These are phyloP conservation scores for Metschnikowia bowlesiae DNA, from an alignment of 805 yeast species.

Conservation along the genomic window DNA sequence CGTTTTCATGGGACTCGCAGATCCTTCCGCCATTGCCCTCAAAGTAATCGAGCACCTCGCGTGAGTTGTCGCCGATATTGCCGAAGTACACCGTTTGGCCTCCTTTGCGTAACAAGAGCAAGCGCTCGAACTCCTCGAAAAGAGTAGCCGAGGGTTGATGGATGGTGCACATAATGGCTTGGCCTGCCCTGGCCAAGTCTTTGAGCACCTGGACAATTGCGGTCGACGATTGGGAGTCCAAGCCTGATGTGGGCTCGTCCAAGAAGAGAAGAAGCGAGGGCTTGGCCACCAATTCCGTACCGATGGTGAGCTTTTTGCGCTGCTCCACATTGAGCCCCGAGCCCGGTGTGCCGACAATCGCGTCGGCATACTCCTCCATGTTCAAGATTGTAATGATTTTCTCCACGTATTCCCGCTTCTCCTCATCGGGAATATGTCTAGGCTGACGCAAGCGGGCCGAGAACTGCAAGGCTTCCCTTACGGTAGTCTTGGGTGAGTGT, in stretches of 20 bases:
- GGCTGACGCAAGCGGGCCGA: slow-evolving; percentile 48
- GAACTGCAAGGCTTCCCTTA: slow-evolving; percentile 48
- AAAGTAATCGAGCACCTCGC: slow-evolving; percentile 7
- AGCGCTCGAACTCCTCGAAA: slow-evolving; percentile 53
- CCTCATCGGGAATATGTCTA: slow-evolving; percentile 31
- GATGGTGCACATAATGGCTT: slow-evolving; percentile 53
- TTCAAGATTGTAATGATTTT: slow-evolving; percentile 44
- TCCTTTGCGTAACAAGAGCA: slow-evolving; percentile 41
- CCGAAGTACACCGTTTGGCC: slow-evolving; percentile 15
- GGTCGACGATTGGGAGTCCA: slow-evolving; percentile 44
- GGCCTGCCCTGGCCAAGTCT: slow-evolving; percentile 47
- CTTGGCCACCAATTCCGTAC: slow-evolving; percentile 51
- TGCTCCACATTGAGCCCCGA: slow-evolving; percentile 52
- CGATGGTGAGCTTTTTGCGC: slow-evolving; percentile 49
- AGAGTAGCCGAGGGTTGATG: slow-evolving; percentile 47
- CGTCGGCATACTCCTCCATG: slow-evolving; percentile 51
- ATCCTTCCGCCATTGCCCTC: slow-evolving; percentile 7
- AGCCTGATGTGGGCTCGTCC: slow-evolving; percentile 40
- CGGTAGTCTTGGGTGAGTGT: slow-evolving; percentile 46
- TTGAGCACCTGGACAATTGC: slow-evolving; percentile 49
- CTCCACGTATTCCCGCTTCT: slow-evolving; percentile 48
- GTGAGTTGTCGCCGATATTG: slow-evolving; percentile 9
- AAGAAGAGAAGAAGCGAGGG: slow-evolving; percentile 48
- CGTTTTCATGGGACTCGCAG: slow-evolving; percentile 8
- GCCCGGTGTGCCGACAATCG: slow-evolving; percentile 44